Base-by-base conservation (phyloP, 2,329 filamentous ascomycete genomes). In the Neoscytalidium dimidiatum region DNA sequence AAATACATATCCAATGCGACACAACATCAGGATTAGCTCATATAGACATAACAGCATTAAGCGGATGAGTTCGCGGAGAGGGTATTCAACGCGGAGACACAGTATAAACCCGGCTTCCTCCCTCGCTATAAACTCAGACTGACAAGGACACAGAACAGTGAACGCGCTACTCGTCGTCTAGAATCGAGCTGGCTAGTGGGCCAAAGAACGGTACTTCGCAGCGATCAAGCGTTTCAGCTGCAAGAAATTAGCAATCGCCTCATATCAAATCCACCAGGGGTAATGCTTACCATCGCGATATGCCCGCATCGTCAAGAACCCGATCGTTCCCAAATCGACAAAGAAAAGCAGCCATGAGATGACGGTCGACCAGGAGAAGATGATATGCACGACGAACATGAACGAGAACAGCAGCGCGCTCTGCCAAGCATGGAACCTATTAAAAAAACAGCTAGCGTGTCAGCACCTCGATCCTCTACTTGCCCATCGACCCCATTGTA, bases 341-440 rank as follows among this genome's bases (percentile, higher is more conserved):
- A 92, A 77, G 68, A 97, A 88, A 61, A 99, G 80, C 21, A 94
- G 75, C 91, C 92, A 97, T 67, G 90, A 94, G 1, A 98, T 81
- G 64, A 96, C 88, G 1, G 83, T 84, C 26, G 92, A 94, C 91
- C 92, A 97, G 13, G 89, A 90, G 77, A 98, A 90, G 46, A 98
- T 80, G 41, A 98, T 84, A 75, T 98, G 94, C 26, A 97, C 70
- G 60, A 96, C 83, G 70, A 87, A 87, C 43, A 87, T 75, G 56
- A 86, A 86, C 0, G 91, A 90, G 77, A 97, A 97, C 3, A 96
- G 78, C 72, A 97, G 83, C 68, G 90, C 89, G 6, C 91, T 92
- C 79, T 99, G 95, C 94, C 95, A 99, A 7, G 95, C 95, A 78
- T 99, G 95, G 71, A 98, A 98, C 68, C 92, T 94, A 70, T 63